Base-by-base conservation (phyloP, 2,329 filamentous ascomycete species). In the Madurella fahalii region DNA sequence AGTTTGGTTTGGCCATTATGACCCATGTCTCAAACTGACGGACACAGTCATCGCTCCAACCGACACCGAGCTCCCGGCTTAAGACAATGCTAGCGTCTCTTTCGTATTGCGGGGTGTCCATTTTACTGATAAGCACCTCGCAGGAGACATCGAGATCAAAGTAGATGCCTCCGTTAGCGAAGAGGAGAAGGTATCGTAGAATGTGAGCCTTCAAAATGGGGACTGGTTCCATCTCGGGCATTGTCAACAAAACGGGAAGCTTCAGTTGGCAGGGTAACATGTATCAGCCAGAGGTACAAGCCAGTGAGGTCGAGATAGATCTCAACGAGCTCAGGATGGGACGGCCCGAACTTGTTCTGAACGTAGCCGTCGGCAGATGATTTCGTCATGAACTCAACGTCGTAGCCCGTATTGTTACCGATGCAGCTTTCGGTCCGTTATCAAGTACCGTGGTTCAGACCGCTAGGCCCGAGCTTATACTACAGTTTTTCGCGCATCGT, bases 141-240 rank as follows among this genome's bases (percentile, higher is more conserved):
- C 71, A 70, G 9, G 72, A 66, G 3, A 73, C 70, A 25, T 73
- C 70, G 45, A 72, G 69, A 62, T 85, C 82, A 47, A 75, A 77
- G 62, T 89, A 90, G 59, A 93, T 85, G 30, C 89, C 89, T 47
- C 89, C 89, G 60, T 89, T 80, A 16, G 87, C 87, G 50, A 91
- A 82, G 57, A 93, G 77, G 56, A 87, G 82, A 60, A 87, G 76
- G 68, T 87, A 87, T 60, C 84, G 79, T 67, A 87, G 83, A 61
- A 87, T 81, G 68, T 85, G 82, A n/a, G n/a, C n/a, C n/a, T n/a
- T n/a, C n/a, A n/a, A n/a, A n/a, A n/a, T 70, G 17, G 62, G 62
- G 18, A 63, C 43, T 41, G 17, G 17, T 32, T n/a, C 9, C 7
- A 25, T 25, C 25, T 25, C n/a, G 20, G 8, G 30, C 13, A n/a